These are phyloP conservation scores for Peronospora belbahrii DNA, from an alignment of 352 stramenopile species.

Conservation along the genomic window DNA sequence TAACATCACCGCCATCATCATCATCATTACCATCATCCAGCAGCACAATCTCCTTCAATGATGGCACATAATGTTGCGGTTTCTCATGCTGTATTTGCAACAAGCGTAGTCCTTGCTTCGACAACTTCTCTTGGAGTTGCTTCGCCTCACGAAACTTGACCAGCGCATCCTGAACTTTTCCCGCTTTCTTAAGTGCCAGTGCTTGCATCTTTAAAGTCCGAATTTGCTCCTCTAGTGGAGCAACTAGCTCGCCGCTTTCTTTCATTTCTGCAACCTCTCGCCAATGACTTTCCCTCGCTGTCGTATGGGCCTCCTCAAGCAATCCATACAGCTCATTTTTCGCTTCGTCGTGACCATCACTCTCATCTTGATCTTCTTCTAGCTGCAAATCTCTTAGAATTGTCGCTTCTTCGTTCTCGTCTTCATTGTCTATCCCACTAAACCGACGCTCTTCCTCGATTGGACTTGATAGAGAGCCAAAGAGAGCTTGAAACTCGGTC, in stretches of 20 bases:
- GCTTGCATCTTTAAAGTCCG: slow-evolving; percentile 48
- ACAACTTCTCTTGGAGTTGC: slow-evolving; percentile 32
- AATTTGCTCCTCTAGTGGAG: slow-evolving; percentile 9
- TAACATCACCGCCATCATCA: slow-evolving; percentile 30
- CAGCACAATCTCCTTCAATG: background rate
- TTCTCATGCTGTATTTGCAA: background rate
- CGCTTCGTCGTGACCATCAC: slow-evolving; percentile 21
- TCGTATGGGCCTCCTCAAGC: slow-evolving; percentile 29
- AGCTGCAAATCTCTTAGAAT: slow-evolving; percentile 52
- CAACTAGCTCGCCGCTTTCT: background rate
- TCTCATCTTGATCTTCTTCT: slow-evolving; percentile 17
- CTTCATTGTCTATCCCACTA: slow-evolving; percentile 27
- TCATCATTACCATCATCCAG: slow-evolving; percentile 21
- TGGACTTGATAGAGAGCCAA: slow-evolving; percentile 32
- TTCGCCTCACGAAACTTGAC: slow-evolving; percentile 56
- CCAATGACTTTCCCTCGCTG: slow-evolving; percentile 23
- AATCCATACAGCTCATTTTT: slow-evolving; percentile 32
- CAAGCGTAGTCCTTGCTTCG: background rate
- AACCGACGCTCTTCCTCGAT: slow-evolving; percentile 48
- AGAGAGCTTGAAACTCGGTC: slow-evolving; percentile 49
- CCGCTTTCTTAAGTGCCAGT: slow-evolving; percentile 46
- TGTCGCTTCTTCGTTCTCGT: slow-evolving; percentile 52
- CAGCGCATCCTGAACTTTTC: slow-evolving; percentile 43
- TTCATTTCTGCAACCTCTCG: slow-evolving; percentile 17
- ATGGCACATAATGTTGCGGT: background rate